Evolutionary conservation across 345 rosid species (phyloP), one percentile per base, ranked within the genome.

Genomic region (Hibiscus mutabilis): DNA sequence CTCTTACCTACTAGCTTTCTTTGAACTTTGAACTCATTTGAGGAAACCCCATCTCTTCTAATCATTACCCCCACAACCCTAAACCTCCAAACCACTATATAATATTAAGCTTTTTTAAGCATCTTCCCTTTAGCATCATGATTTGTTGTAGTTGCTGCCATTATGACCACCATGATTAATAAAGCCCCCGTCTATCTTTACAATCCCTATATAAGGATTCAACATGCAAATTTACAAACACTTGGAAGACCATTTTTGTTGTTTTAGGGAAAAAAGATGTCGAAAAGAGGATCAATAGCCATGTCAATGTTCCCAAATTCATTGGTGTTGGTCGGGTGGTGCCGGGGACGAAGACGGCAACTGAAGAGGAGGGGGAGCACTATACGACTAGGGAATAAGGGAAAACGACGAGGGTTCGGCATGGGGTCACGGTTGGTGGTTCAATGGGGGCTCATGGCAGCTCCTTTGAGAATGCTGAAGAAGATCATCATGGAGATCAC

Each of bases 301-400:
- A 49, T 72, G 31, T 76, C 84, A 3, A 66, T 71, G 74, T 52
- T 80, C 9, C 72, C 86, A n/a, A 84, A 73, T 25, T 80, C 91
- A 8, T 13, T 77, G 0, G 25, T 74, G 69, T 3, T 79, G 16
- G 78, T 49, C 0, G 86, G 88, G 62, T 78, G 87, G 78, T 84
- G 89, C 73, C 77, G 85, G 61, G 73, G 80, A 2, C 82, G 75
- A 13, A 71, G 79, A 77, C 80, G 87, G 79, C 71, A 73, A 59
- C 83, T 85, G 82, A 79, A 91, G 60, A 79, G 84, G 75, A 74
- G 86, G 64, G 74, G 75, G 6, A 59, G 81, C 80, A 84, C 84
- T 9, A 70, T 86, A 19, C 78, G 95, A 75, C 86, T 94, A 13
- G 95, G 97, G 73, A 88, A 86, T 68, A 80, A 78, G 78, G 81